Evolutionary conservation across 2,329 filamentous ascomycete species (phyloP).

Genomic region (Phyllosticta paracitricarpa): DNA sequence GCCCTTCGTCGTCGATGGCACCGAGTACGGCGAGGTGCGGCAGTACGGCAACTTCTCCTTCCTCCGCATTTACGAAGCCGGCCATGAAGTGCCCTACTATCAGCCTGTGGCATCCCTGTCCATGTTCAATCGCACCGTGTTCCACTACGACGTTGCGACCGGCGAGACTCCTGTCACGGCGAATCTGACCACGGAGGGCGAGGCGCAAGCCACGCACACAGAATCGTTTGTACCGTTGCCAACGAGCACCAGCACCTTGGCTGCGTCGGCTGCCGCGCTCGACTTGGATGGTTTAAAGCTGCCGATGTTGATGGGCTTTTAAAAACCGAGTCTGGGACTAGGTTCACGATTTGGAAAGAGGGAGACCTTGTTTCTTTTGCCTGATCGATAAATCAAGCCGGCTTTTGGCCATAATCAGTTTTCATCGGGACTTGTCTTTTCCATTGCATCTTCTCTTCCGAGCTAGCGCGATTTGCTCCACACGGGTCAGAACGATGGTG

Average conservation of each 20-base stretch:
- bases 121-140: conserved; percentile 29
- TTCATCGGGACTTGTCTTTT: neutral
- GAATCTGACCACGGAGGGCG: conserved; percentile 23
- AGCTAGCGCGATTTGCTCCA: neutral
- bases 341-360: neutral
- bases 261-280: neutral
- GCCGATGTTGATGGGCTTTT: conserved; percentile 5
- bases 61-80: conserved; percentile 28
- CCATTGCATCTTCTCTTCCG: neutral
- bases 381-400: too few species aligned
- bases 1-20: conserved; percentile 27
- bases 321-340: neutral
- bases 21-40: conserved; percentile 31
- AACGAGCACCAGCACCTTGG: conserved; percentile 3
- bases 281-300: neutral
- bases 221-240: conserved; percentile 27
- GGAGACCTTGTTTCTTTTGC: too few species aligned
- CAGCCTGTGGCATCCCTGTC: conserved; percentile 29
- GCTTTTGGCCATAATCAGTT: too few species aligned
- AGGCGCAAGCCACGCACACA: conserved; percentile 31
- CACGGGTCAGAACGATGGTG: neutral
- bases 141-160: conserved; percentile 26
- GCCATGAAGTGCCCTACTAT: conserved; percentile 33
- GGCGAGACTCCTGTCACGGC: conserved; percentile 25
- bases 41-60: conserved; percentile 33